Evolutionary conservation across 352 stramenopile genomes (phyloP).

Genomic region (Pythium periplocum): DNA sequence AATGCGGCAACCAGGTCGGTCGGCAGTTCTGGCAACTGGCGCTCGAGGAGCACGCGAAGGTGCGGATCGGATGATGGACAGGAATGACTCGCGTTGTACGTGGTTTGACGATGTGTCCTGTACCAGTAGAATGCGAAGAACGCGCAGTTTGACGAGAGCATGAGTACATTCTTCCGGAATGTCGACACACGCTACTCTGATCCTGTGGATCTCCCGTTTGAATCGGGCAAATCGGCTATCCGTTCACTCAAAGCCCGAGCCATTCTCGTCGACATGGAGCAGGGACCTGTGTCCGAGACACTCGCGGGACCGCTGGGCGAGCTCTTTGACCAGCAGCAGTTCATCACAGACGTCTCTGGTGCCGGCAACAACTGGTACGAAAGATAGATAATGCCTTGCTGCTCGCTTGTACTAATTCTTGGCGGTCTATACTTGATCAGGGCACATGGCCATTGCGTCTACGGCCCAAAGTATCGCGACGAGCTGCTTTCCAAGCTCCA

Average conservation of each 20-base stretch:
- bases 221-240: constrained; percentile 31
- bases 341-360: constrained; percentile 86
- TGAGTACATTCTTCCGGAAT: constrained; percentile 92
- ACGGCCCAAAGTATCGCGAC: constrained; percentile 87
- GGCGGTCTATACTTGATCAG: constrained; percentile 10
- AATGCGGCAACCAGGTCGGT: constrained; percentile 94
- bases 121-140: constrained; percentile 35
- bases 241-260: constrained; percentile 71
- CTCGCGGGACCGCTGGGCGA: constrained; percentile 73
- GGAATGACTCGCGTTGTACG: neutral
- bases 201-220: constrained; percentile 46
- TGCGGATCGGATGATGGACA: constrained; percentile 5
- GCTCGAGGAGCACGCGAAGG: constrained; percentile 86
- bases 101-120: neutral
- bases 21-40: constrained; percentile 89
- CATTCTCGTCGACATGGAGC: constrained; percentile 92
- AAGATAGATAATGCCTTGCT: neutral
- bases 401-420: no score
- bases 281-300: constrained; percentile 85
- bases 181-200: constrained; percentile 64
- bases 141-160: constrained; percentile 82
- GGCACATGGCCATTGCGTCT: constrained; percentile 86
- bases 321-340: constrained; percentile 86
- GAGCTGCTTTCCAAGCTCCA: constrained; percentile 69
- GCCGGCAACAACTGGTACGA: constrained; percentile 90